Percentiles rank a stretch among this genome's conserved stretches.
These are phyloP conservation scores for Gastrodia elata DNA, from an alignment of 106 monocot genomes.

Conservation along the genomic window DNA sequence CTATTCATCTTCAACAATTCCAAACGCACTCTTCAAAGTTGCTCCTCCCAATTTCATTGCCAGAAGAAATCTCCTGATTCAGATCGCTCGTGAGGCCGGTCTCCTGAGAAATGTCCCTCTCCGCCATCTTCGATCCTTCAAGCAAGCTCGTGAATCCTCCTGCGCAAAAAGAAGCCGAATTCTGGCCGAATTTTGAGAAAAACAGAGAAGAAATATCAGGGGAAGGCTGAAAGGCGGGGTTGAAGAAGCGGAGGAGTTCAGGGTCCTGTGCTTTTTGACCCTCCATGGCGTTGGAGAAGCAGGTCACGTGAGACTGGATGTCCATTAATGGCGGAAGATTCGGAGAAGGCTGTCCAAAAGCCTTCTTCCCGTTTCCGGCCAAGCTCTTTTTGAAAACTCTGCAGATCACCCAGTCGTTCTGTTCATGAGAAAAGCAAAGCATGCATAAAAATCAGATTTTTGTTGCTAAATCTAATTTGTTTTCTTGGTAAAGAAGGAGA, in stretches of 20 bases:
- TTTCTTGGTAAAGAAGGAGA: background rate
- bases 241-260: background rate
- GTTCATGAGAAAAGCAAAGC: background rate
- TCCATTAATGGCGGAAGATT: slow-evolving; percentile 25
- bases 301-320: slow-evolving; percentile 39
- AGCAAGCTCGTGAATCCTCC: background rate
- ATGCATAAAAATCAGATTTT: background rate
- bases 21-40: background rate
- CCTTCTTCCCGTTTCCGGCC: slow-evolving; percentile 12
- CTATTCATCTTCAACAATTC: background rate
- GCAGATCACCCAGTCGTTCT: slow-evolving; percentile 42
- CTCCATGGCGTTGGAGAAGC: slow-evolving; percentile 46
- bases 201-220: too few species aligned
- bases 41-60: slow-evolving; percentile 1
- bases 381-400: slow-evolving; percentile 27
- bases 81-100: background rate
- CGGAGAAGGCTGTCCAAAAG: background rate
- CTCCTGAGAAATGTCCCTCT: background rate
- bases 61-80: background rate
- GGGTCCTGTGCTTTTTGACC: slow-evolving; percentile 5
- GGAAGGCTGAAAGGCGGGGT: background rate
- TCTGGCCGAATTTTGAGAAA: background rate
- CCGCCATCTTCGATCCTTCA: background rate
- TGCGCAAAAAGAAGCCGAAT: background rate
- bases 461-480: background rate